Base-by-base conservation (phyloP, 495 filamentous ascomycete genomes). In the Opeltia flavorubescens region DNA sequence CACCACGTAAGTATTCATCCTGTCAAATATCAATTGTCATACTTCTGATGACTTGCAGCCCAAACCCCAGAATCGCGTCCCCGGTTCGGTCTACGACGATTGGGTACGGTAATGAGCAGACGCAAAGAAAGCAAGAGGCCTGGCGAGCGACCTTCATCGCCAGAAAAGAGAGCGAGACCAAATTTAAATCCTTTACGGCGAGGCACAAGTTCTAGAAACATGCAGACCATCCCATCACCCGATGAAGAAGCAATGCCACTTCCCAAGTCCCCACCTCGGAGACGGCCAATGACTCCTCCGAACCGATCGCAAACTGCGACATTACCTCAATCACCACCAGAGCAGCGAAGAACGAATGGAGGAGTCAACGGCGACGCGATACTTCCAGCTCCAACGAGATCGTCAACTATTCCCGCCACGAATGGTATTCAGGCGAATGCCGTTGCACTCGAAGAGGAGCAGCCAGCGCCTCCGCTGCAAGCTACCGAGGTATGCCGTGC, bases 51-150 rank as follows among this genome's bases (percentile, higher is more conserved):
- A 15, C 12, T 6, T 28, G 42, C 8, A 12, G 13, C 26, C 20
- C 29, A n/a, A 4, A 24, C 13, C 27, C 33, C 18, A 17, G 39
- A 43, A 36, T 23, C 9, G 18, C 29, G 33, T 17, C n/a, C 12
- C 31, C 36, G 15, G 51, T 44, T 44, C 17, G 64, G 74, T 3
- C 66, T 86, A 11, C 78, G 79, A 55, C 74, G 83, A 44, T 70
- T 89, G 31, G 84, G 84, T 5, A 89, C 84, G n/a, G 84, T 89
- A 60, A 76, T 89, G 55, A 78, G 78, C 35, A 67, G 81, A 11
- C 66, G 81, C 50, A 68, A 36, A 42, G 43, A 48, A 18, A 55
- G 52, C 34, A 55, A 69, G 34, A 60, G 58, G 13, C 21, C 49
- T 25, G 47, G 47, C 25, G 65, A 66, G 11, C 51, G 61, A 28